Percentiles rank a stretch among this genome's conserved stretches.
Evolutionary conservation across 1,284 basidiomycete genomes (phyloP).

Genomic region (Fomitopsis betulina): DNA sequence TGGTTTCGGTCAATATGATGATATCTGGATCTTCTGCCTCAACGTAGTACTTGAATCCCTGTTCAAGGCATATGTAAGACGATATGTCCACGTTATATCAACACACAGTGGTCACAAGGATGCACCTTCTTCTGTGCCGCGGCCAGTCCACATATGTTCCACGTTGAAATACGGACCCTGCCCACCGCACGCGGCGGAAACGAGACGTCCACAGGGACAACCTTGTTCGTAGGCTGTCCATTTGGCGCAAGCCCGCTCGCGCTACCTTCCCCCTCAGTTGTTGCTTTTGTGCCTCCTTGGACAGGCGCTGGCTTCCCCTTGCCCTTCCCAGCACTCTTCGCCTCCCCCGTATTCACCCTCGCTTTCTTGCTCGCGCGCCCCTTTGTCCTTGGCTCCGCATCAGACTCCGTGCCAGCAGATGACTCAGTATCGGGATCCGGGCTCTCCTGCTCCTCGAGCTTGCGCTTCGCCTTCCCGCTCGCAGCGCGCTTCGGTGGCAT

Average conservation of each 20-base stretch:
- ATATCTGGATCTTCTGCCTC: slow-evolving; percentile 83
- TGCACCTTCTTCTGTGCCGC: slow-evolving; percentile 68
- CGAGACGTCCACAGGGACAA: slow-evolving; percentile 55
- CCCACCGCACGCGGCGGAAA: slow-evolving; percentile 49
- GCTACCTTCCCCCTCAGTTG: neutral
- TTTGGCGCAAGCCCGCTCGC: slow-evolving; percentile 26
- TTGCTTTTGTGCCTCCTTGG: neutral
- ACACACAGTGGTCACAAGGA: neutral
- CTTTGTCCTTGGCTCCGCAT: slow-evolving; percentile 16
- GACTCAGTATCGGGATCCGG: slow-evolving; percentile 10
- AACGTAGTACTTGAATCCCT: slow-evolving; percentile 79
- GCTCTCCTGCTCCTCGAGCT: slow-evolving; percentile 4
- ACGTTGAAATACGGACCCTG: slow-evolving; percentile 57
- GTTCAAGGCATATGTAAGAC: neutral
- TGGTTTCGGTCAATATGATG: slow-evolving; percentile 78
- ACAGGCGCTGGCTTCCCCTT: neutral
- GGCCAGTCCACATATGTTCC: slow-evolving; percentile 74
- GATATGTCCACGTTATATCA: neutral
- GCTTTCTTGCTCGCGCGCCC: slow-evolving; percentile 15
- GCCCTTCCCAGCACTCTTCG: neutral
- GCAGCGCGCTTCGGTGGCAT: slow-evolving; percentile 6
- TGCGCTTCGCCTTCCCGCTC: neutral
- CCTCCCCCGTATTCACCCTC: slow-evolving; percentile 9
- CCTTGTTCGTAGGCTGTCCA: slow-evolving; percentile 69
- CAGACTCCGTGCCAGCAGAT: slow-evolving; percentile 1